Conservation (phyloP, 495 filamentous ascomycete species). For the Podospora comata region DNA sequence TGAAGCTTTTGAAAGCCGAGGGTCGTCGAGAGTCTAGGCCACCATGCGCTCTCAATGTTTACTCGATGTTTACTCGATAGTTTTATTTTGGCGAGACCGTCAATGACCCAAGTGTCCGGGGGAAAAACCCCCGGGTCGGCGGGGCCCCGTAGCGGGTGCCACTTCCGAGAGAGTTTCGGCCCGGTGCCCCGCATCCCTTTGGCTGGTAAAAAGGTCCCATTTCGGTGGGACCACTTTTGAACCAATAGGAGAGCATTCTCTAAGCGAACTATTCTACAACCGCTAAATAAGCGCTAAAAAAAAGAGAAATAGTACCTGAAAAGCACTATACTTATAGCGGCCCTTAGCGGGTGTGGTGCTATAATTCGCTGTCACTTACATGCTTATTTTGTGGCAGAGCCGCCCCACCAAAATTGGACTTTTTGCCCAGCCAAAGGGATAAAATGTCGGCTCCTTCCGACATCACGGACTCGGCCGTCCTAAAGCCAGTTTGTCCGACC, state of each 20-base stretch:
- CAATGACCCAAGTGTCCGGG: not conserved
- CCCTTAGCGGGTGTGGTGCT: too few species aligned
- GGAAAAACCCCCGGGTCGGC: not conserved
- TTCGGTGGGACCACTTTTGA: too few species aligned
- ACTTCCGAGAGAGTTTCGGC: not conserved
- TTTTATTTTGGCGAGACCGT: not conserved
- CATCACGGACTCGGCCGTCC: not conserved
- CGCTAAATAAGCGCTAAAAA: too few species aligned
- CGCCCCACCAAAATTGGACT: too few species aligned
- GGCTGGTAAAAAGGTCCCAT: too few species aligned
- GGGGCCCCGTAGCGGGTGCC: not conserved
- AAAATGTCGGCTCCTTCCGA: not conserved
- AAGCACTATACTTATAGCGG: too few species aligned
- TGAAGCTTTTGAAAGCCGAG: not conserved
- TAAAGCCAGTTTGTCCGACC: not conserved
- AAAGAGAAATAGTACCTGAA: too few species aligned
- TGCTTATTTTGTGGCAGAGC: too few species aligned
- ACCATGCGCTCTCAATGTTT: not conserved
- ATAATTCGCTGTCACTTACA: too few species aligned
- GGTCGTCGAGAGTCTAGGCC: not conserved
- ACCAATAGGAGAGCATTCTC: too few species aligned
- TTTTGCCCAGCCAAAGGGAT: not conserved
- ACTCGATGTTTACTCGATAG: not conserved
- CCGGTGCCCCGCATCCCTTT: not conserved
- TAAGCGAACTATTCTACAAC: too few species aligned